phyloP scores from a whole-genome alignment of 805 yeast species.

The Maudiozyma saulgeensis region DNA sequence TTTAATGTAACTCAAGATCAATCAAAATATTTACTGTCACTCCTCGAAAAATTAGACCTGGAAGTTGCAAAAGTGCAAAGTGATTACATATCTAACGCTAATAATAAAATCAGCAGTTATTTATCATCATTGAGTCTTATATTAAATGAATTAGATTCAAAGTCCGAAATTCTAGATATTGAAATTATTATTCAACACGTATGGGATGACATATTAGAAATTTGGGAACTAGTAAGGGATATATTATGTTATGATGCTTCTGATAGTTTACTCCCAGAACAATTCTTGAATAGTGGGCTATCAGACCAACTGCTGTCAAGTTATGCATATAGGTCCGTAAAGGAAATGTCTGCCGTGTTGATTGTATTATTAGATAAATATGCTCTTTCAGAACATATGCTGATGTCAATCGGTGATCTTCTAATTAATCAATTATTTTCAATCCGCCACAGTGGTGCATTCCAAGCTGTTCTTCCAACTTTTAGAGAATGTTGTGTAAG shows the following conservation, averaged over 20 bases:
- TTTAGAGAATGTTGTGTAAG: constrained; percentile 55
- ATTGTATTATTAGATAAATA: constrained; percentile 34
- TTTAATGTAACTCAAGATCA: constrained; percentile 29
- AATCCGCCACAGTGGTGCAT: constrained; percentile 86
- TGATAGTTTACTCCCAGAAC: constrained; percentile 51
- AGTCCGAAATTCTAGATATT: not conserved
- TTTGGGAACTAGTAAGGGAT: constrained; percentile 31
- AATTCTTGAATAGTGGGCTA: constrained; percentile 31
- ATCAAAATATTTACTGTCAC: constrained; percentile 20
- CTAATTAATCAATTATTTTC: constrained; percentile 58
- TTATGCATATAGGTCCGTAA: constrained; percentile 75
- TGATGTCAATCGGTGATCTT: constrained; percentile 38
- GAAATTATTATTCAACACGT: constrained; percentile 3
- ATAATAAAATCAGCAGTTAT: constrained; percentile 58
- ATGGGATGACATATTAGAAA: constrained; percentile 13
- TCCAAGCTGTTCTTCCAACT: constrained; percentile 78
- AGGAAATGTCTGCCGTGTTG: constrained; percentile 58
- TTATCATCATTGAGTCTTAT: constrained; percentile 49
- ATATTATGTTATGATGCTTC: constrained; percentile 62
- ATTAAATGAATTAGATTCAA: constrained; percentile 24
- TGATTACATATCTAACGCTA: constrained; percentile 36
- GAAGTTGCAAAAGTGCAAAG: constrained; percentile 28
- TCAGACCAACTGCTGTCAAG: constrained; percentile 44
- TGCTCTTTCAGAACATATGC: constrained; percentile 18
- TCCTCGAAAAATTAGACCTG: constrained; percentile 30